Evolutionary conservation across 2,329 filamentous ascomycete species (phyloP).

Genomic region (Fusarium anthophilum): DNA sequence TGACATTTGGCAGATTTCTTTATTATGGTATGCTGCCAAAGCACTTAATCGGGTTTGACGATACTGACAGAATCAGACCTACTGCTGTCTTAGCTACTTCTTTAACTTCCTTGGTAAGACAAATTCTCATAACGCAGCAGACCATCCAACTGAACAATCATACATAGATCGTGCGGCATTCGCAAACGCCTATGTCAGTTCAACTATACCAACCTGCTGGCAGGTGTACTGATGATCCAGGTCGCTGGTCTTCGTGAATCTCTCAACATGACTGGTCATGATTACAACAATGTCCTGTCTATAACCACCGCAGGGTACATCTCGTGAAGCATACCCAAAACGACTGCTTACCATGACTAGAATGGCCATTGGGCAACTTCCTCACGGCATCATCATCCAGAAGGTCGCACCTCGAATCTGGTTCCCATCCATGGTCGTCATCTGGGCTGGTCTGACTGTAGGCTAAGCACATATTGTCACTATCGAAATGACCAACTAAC

Average conservation of each 20-base stretch:
- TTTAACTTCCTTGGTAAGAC: slow-evolving; percentile 51
- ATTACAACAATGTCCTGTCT: slow-evolving; percentile 44
- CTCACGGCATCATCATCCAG: slow-evolving; percentile 66
- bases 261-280: slow-evolving; percentile 53
- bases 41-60: fast-evolving
- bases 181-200: slow-evolving; percentile 53
- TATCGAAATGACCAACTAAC: fast-evolving
- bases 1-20: slow-evolving; percentile 43
- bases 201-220: fast-evolving
- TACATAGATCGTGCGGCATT: slow-evolving; percentile 35
- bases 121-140: fast-evolving
- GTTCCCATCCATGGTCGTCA: slow-evolving; percentile 66
- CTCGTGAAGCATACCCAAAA: fast-evolving
- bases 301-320: slow-evolving; percentile 43
- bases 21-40: slow-evolving; percentile 35
- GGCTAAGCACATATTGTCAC: fast-evolving
- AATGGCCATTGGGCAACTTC: slow-evolving; percentile 63
- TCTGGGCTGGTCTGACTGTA: slow-evolving; percentile 70
- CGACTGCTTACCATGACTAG: slow-evolving; percentile 2
- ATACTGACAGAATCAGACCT: slow-evolving; percentile 35
- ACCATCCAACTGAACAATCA: not conserved
- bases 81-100: slow-evolving; percentile 49
- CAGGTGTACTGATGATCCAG: not conserved
- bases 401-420: slow-evolving; percentile 67
- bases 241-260: slow-evolving; percentile 57